phyloP scores from a whole-genome alignment of 2,329 filamentous ascomycete species.

The Fusarium nisikadoi region DNA sequence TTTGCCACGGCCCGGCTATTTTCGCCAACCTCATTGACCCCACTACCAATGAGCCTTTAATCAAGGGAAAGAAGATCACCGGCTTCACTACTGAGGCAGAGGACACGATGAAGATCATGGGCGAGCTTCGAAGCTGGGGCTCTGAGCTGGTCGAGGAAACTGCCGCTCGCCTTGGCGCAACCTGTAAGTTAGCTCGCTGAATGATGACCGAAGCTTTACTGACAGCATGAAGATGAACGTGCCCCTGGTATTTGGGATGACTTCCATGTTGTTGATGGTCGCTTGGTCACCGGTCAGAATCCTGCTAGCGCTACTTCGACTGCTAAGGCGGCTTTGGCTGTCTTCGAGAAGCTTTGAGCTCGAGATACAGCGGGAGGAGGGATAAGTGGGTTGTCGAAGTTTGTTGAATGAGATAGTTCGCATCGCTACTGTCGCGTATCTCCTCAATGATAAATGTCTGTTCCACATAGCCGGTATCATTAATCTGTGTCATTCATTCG shows the following conservation, averaged over 20 bases:
- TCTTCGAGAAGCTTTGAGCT: neutral
- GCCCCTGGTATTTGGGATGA: slow-evolving; percentile 14
- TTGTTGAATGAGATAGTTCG: neutral
- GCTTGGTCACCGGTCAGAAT: slow-evolving; percentile 16
- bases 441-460: rapidly evolving
- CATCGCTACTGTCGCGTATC: rapidly evolving
- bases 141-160: slow-evolving; percentile 10
- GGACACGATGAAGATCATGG: slow-evolving; percentile 5
- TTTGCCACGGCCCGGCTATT: slow-evolving; percentile 13
- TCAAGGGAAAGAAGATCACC: slow-evolving; percentile 11
- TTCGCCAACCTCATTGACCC: slow-evolving; percentile 16
- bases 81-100: slow-evolving; percentile 16
- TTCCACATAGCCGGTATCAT: rapidly evolving
- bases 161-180: slow-evolving; percentile 9
- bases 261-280: slow-evolving; percentile 10
- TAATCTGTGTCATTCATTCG: neutral
- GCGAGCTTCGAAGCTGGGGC: neutral
- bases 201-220: neutral
- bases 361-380: rapidly evolving
- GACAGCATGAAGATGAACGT: neutral
- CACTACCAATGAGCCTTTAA: slow-evolving; percentile 4
- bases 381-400: neutral
- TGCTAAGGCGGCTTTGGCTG: slow-evolving; percentile 3
- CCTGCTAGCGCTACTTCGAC: slow-evolving; percentile 17
- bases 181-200: neutral